Base-by-base conservation (phyloP, 2,329 filamentous ascomycete genomes). In the Ophiostoma piceae region DNA sequence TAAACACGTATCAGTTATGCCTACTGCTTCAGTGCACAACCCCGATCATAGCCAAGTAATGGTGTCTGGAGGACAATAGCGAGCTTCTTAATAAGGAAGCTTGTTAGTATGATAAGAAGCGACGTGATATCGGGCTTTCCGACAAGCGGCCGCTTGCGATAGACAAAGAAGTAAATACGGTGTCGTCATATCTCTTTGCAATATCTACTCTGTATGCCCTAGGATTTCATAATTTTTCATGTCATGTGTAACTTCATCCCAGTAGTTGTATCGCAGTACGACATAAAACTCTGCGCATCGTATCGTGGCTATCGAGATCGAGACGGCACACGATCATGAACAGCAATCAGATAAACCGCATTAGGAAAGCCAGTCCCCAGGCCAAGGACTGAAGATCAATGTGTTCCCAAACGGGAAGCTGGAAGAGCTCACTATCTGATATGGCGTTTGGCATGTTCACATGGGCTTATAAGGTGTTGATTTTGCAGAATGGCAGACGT, bases 271-370 rank as follows among this genome's bases (percentile, higher is more conserved):
- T n/a, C 19, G 16, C 16, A 1, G 43, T n/a, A 47, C 43, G 43
- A 47, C 43, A n/a, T n/a, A 47, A 16, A 39, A 14, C 39, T 3
- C 12, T 11, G 2, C 12, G 11, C 39, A 12, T 12, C 12, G 39
- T 41, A 41, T 12, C 11, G 39, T 41, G 12, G 39, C 11, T 41
- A 57, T 57, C 51, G 51, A 54, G 51, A 47, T 47, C 43, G 51
- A 57, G 22, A 12, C 51, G 22, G 51, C 51, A 37, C 29, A 35
- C 35, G 60, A 37, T 9, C 26, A 37, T 11, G 14, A 64, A 16
- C n/a, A 64, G 60, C 60, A 64, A 26, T 26, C 60, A 64, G 60
- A 64, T 64, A 64, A 64, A n/a, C 60, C 60, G 60, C 60, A 32
- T n/a, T 64, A 32, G 60, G 60, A 37, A 64, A 64, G 29, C 60